Conservation (phyloP, 441 rosid genomes). For the Pelargonium hybrid region DNA sequence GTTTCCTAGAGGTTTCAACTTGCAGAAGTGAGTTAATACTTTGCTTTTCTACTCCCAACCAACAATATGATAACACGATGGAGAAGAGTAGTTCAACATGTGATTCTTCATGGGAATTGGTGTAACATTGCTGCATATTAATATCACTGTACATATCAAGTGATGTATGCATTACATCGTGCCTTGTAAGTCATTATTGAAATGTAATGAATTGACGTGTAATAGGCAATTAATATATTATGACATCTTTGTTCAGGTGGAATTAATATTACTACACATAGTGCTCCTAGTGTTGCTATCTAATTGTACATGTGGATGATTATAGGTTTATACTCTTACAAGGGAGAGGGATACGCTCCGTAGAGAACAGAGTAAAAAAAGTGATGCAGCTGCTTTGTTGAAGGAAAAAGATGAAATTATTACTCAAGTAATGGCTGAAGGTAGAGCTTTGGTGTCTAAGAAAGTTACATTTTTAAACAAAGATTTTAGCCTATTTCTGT, state of each 20-base stretch:
- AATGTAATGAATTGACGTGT: not conserved
- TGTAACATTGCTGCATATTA: not conserved
- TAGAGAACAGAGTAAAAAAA: slow-evolving; percentile 88
- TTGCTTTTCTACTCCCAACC: not conserved
- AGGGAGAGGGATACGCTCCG: slow-evolving; percentile 97
- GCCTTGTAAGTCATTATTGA: not conserved
- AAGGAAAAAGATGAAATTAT: slow-evolving; percentile 99
- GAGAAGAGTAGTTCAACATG: not conserved
- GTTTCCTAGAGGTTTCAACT: no score
- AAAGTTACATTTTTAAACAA: not conserved
- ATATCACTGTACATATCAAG: no score
- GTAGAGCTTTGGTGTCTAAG: slow-evolving; percentile 30
- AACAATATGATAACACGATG: not conserved
- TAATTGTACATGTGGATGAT: slow-evolving; percentile 2
- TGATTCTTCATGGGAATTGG: not conserved
- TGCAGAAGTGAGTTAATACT: not conserved
- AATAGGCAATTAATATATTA: not conserved
- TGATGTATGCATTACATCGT: not conserved
- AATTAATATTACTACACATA: not conserved
- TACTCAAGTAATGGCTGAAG: slow-evolving; percentile 99
- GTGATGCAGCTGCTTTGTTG: slow-evolving; percentile 93
- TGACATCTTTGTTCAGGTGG: not conserved
- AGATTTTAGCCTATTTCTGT: not conserved
- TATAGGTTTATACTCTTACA: slow-evolving; percentile 87
- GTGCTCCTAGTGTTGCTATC: slow-evolving; percentile 5